Base-by-base conservation (phyloP, 23 red algal genomes). In the Gracilariopsis chorda region DNA sequence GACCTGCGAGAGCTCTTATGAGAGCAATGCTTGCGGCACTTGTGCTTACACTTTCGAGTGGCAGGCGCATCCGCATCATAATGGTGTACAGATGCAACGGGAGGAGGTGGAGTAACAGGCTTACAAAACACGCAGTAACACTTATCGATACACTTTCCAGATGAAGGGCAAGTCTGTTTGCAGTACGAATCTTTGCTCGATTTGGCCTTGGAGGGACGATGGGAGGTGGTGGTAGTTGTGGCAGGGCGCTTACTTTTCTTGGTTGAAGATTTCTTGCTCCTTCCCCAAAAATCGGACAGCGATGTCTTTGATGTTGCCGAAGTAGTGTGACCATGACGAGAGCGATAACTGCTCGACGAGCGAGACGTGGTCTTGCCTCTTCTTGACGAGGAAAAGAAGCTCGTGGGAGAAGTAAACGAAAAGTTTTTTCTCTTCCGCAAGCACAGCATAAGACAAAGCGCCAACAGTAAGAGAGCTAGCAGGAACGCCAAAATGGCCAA, bases 81-180 rank as follows among this genome's bases (percentile, higher is more conserved):
- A 44, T 41, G 53, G 49, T 87, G 82, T 3, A 87, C 82, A 69
- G 82, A 87, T 1, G 82, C 82, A 55, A 87, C 65, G 3, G 82
- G 82, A 16, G 82, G 82, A 7, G 82, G 82, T 21, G 52, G 59
- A 14, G 82, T 74, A 48, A 87, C 62, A 45, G 82, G 82, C 13
- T 39, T 70, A 51, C 82, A 87, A 37, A 49, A 70, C 35, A 72
- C 55, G 48, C 82, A 87, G 10, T 32, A 67, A 56, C 82, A 87
- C n/a, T 64, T 74, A 45, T 74, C 53, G 23, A 57, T 4, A 63
- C 56, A 64, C 62, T 87, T 87, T 4, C 82, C 82, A 7, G 82
- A 87, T 8, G 60, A 55, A 10, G 82, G 82, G 57, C 82, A 87
- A 16, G 60, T 70, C 30, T 70, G 35, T 56, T 45, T 83, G 30